phyloP scores from a whole-genome alignment of 345 rosid genomes.

The Arabis alpina region DNA sequence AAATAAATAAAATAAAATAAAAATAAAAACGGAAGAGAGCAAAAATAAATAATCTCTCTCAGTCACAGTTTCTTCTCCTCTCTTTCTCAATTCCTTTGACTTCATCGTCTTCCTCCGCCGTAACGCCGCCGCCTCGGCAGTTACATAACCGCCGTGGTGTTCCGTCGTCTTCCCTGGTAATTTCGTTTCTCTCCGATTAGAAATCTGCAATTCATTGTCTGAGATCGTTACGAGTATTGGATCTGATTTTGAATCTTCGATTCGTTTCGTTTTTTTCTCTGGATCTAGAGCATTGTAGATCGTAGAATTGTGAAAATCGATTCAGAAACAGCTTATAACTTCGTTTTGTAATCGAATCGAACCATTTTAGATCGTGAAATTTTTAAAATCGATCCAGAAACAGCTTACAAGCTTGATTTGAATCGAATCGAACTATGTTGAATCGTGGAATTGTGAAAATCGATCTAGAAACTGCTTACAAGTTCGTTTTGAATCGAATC shows the following conservation, averaged over 20 bases:
- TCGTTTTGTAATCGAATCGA: no score
- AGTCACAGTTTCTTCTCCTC: conserved; percentile 4
- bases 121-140: conserved; percentile 29
- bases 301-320: conserved; percentile 25
- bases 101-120: conserved; percentile 28
- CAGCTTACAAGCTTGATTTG: no score
- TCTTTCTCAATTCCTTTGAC: background rate
- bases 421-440: no score
- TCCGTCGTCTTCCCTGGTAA: conserved; percentile 20
- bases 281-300: conserved; percentile 31
- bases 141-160: conserved; percentile 22
- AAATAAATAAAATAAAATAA: background rate
- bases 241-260: conserved; percentile 32
- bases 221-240: conserved; percentile 20
- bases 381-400: background rate
- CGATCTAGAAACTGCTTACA: conserved; percentile 18
- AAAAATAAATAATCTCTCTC: conserved; percentile 10
- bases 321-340: background rate
- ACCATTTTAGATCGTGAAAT: no score
- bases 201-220: background rate
- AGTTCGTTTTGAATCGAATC: no score
- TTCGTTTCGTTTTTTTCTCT: background rate
- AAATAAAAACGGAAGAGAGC: conserved; percentile 17
- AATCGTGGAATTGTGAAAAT: background rate
- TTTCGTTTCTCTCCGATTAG: background rate